Percentiles rank a stretch among this genome's conserved stretches.
phyloP scores from a whole-genome alignment of 1,284 basidiomycete species.

The Pisolithus thermaeus region DNA sequence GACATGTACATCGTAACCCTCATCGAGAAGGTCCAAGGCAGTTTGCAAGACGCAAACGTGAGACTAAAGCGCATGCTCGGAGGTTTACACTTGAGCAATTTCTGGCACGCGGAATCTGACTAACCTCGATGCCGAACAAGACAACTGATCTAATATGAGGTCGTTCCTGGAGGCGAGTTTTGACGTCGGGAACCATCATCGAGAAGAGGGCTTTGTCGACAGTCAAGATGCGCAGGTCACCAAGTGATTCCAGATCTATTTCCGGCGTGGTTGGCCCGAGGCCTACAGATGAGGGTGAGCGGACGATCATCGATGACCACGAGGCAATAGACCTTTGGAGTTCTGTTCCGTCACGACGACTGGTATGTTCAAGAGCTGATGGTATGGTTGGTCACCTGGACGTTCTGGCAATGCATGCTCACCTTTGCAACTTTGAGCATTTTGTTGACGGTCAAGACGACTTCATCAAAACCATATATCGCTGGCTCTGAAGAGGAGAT shows the following conservation, averaged over 20 bases:
- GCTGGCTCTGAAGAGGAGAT: constrained; percentile 34
- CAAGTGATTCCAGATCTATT: constrained; percentile 55
- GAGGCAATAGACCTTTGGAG: constrained; percentile 50
- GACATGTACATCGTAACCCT: constrained; percentile 58
- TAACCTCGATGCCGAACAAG: constrained; percentile 82
- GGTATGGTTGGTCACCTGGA: background rate
- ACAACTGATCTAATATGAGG: constrained; percentile 56
- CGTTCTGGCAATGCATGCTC: background rate
- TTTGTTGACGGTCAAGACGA: constrained; percentile 65
- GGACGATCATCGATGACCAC: background rate
- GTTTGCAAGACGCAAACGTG: constrained; percentile 90
- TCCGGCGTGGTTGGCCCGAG: constrained; percentile 69
- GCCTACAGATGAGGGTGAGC: constrained; percentile 35
- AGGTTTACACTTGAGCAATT: background rate
- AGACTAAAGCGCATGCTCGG: constrained; percentile 40
- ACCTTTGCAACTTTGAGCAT: constrained; percentile 77
- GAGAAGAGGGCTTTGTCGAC: constrained; percentile 77
- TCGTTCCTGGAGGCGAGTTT: constrained; percentile 44
- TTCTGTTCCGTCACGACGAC: constrained; percentile 84
- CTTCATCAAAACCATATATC: constrained; percentile 66
- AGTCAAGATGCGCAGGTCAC: constrained; percentile 51
- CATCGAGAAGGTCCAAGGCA: constrained; percentile 57
- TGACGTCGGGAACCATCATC: constrained; percentile 72
- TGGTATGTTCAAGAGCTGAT: constrained; percentile 59
- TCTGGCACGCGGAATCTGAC: constrained; percentile 10